phyloP scores from a whole-genome alignment of 257 asterid species.

The Fraxinus excelsior region DNA sequence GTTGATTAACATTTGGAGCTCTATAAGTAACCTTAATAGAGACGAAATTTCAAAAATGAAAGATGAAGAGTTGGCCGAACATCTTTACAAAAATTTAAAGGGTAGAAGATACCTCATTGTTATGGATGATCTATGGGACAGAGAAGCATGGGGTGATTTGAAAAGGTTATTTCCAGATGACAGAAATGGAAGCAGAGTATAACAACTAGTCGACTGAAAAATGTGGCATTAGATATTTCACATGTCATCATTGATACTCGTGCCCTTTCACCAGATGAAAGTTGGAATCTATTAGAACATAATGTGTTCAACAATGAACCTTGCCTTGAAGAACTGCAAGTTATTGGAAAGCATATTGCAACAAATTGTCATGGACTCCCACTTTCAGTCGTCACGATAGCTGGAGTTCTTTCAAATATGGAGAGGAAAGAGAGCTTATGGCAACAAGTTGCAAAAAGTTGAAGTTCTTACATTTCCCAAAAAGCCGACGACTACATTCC shows the following conservation, averaged over 20 bases:
- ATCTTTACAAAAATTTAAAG: not conserved
- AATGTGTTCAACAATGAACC: constrained; percentile 10
- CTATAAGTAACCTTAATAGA: not conserved
- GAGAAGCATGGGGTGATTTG: not conserved
- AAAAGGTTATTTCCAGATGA: not conserved
- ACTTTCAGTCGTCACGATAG: constrained; percentile 24
- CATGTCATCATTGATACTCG: constrained; percentile 3
- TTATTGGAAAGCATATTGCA: constrained; percentile 23
- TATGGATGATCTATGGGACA: not conserved
- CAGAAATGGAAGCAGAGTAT: not conserved
- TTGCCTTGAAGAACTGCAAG: constrained; percentile 27
- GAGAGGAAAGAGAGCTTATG: not conserved
- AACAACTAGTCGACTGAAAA: not conserved
- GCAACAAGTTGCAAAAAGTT: constrained; percentile 15
- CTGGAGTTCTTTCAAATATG: constrained; percentile 25
- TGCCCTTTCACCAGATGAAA: constrained; percentile 3
- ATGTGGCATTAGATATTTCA: not conserved
- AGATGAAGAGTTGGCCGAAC: not conserved
- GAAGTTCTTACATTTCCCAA: not conserved
- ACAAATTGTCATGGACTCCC: constrained; percentile 30
- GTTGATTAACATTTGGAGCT: not conserved
- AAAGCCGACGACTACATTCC: not conserved
- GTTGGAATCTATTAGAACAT: constrained; percentile 23
- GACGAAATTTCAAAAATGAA: not conserved
- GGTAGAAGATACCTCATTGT: not conserved